phyloP scores from a whole-genome alignment of 2,329 filamentous ascomycete genomes.

The Cryphonectria parasitica region DNA sequence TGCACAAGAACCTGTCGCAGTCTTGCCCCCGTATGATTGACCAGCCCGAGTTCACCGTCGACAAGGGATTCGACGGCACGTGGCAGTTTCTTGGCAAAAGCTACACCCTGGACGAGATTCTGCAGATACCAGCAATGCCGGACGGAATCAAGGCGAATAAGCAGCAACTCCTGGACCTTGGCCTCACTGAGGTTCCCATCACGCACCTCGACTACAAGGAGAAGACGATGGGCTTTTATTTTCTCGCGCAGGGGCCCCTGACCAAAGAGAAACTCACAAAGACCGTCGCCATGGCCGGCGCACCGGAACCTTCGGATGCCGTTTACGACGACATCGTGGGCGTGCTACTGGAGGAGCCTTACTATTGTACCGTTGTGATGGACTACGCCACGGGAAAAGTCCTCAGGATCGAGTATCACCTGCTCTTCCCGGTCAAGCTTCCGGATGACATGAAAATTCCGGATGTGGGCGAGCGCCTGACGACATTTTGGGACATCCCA shows the following conservation, averaged over 20 bases:
- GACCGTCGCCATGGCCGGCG: slow-evolving; percentile 22
- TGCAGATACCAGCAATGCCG: slow-evolving; percentile 20
- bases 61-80: slow-evolving; percentile 22
- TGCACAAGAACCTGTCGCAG: slow-evolving; percentile 8
- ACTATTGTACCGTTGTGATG: slow-evolving; percentile 25
- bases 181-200: slow-evolving; percentile 14
- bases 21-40: slow-evolving; percentile 23
- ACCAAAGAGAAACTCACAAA: slow-evolving; percentile 18
- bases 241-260: slow-evolving; percentile 26
- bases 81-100: slow-evolving; percentile 23
- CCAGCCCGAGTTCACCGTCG: slow-evolving; percentile 24
- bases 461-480: slow-evolving; percentile 17
- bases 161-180: slow-evolving; percentile 13
- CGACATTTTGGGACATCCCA: slow-evolving; percentile 25
- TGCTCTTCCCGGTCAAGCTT: slow-evolving; percentile 29
- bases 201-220: slow-evolving; percentile 20
- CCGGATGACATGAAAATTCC: slow-evolving; percentile 27
- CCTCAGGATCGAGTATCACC: slow-evolving; percentile 25
- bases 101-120: slow-evolving; percentile 12
- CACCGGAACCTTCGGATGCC: slow-evolving; percentile 19
- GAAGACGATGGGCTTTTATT: slow-evolving; percentile 20
- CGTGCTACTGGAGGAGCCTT: slow-evolving; percentile 22
- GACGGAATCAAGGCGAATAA: slow-evolving; percentile 24
- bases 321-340: slow-evolving; percentile 22
- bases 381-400: slow-evolving; percentile 22